Evolutionary conservation across 164 flowering plant genomes (phyloP).

Genomic region (Platanus orientalis): DNA sequence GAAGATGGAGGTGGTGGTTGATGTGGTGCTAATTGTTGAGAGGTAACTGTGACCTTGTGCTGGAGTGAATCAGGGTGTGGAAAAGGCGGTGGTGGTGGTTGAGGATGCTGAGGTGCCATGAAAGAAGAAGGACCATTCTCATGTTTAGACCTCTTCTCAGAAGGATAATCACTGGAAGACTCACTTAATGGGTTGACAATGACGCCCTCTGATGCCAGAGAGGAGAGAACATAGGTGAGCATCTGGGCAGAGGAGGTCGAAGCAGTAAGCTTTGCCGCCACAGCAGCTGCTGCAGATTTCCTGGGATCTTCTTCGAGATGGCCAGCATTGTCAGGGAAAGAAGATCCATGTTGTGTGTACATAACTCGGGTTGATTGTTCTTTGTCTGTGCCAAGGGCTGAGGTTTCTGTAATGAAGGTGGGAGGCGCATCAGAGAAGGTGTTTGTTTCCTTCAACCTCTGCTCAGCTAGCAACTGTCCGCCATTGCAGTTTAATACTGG

Average conservation of each 20-base stretch:
- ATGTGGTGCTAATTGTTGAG: constrained; percentile 26
- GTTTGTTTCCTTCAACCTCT: constrained; percentile 35
- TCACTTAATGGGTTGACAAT: constrained; percentile 44
- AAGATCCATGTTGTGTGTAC: constrained; percentile 41
- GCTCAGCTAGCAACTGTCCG: constrained; percentile 33
- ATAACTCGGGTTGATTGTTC: constrained; percentile 55
- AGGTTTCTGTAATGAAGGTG: constrained; percentile 23
- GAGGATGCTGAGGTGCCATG: constrained; percentile 39
- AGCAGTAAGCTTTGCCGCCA: constrained; percentile 86
- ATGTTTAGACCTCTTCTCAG: constrained; percentile 67
- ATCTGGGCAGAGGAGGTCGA: constrained; percentile 93
- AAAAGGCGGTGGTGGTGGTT: constrained; percentile 35
- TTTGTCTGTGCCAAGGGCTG: constrained; percentile 23
- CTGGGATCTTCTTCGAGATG: constrained; percentile 49
- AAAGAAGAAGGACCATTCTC: constrained; percentile 46
- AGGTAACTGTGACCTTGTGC: constrained; percentile 21
- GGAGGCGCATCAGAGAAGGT: constrained; percentile 26
- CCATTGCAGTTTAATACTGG: constrained; percentile 29
- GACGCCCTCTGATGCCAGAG: constrained; percentile 79
- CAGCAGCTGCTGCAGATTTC: constrained; percentile 85
- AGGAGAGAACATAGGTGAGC: constrained; percentile 85
- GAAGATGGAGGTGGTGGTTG: constrained; percentile 56
- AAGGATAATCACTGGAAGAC: constrained; percentile 41
- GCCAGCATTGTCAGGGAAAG: constrained; percentile 28
- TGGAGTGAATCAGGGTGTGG: constrained; percentile 41